phyloP scores from a whole-genome alignment of 2,329 filamentous ascomycete genomes.

The Colletotrichum higginsianum region DNA sequence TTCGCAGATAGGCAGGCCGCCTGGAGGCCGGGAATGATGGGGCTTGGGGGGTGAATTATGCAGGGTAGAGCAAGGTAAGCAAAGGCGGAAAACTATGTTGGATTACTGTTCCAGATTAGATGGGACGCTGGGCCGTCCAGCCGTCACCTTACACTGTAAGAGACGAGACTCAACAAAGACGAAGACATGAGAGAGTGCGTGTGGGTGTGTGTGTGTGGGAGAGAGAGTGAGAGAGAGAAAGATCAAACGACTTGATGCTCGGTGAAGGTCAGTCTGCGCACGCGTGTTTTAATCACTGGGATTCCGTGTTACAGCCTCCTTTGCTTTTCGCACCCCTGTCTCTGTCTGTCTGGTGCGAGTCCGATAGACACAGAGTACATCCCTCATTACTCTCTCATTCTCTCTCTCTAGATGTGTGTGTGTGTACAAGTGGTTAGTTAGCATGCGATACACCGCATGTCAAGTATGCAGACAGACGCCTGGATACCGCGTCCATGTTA shows the following conservation, averaged over 20 bases:
- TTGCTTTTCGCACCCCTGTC: not conserved
- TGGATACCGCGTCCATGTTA: no score
- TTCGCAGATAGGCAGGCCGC: no score
- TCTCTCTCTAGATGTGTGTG: not conserved
- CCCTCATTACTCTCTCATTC: no score
- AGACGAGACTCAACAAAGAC: no score
- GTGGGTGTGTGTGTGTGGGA: not conserved
- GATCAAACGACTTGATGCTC: conserved; percentile 21
- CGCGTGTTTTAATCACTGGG: conserved; percentile 6
- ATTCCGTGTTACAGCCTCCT: conserved; percentile 5
- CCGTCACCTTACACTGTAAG: no score
- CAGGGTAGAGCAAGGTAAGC: conserved; percentile 15
- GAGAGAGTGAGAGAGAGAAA: not conserved
- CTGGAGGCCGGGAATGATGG: not conserved
- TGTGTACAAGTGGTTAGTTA: not conserved
- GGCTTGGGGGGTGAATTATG: not conserved
- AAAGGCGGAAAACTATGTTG: conserved; percentile 7
- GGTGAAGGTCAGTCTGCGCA: conserved; percentile 21
- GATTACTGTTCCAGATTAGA: conserved; percentile 19
- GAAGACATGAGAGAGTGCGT: no score
- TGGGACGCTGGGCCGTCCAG: conserved; percentile 17
- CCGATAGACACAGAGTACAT: not conserved
- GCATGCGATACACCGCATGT: not conserved
- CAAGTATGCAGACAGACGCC: no score
- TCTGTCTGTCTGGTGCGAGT: not conserved